These are phyloP conservation scores for Combretum micranthum DNA, from an alignment of 345 rosid genomes.

Conservation along the genomic window DNA sequence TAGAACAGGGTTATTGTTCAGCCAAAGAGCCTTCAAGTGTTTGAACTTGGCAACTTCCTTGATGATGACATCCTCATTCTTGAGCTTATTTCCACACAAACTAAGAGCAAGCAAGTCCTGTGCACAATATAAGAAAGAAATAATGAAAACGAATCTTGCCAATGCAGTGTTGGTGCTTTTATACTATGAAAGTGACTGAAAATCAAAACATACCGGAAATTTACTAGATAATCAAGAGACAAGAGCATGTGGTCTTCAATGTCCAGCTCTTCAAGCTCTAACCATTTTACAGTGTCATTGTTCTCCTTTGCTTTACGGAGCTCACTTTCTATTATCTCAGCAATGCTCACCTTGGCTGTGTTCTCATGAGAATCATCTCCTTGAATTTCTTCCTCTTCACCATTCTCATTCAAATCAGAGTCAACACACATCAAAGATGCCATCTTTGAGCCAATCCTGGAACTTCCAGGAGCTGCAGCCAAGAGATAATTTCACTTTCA, in stretches of 20 bases:
- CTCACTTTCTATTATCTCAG: constrained; percentile 46
- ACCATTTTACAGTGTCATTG: constrained; percentile 53
- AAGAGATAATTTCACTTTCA: constrained; percentile 4
- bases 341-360: constrained; percentile 25
- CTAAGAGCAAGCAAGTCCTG: constrained; percentile 83
- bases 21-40: constrained; percentile 75
- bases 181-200: not conserved
- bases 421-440: constrained; percentile 85
- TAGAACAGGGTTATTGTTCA: constrained; percentile 67
- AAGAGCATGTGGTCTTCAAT: constrained; percentile 48
- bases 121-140: not conserved
- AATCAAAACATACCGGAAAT: constrained; percentile 48
- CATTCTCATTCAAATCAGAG: constrained; percentile 24
- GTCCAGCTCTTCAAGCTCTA: constrained; percentile 78
- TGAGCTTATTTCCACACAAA: constrained; percentile 66
- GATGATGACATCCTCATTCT: constrained; percentile 38
- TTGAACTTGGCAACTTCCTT: constrained; percentile 61
- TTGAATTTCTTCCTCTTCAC: constrained; percentile 25
- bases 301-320: constrained; percentile 36
- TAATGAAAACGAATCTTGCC: not conserved
- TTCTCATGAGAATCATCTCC: constrained; percentile 14
- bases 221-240: constrained; percentile 49
- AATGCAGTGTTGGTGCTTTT: no score
- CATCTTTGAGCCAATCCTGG: constrained; percentile 95
- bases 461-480: constrained; percentile 66